Evolutionary conservation across 257 asterid genomes (phyloP).

Genomic region (Ballota nigra): DNA sequence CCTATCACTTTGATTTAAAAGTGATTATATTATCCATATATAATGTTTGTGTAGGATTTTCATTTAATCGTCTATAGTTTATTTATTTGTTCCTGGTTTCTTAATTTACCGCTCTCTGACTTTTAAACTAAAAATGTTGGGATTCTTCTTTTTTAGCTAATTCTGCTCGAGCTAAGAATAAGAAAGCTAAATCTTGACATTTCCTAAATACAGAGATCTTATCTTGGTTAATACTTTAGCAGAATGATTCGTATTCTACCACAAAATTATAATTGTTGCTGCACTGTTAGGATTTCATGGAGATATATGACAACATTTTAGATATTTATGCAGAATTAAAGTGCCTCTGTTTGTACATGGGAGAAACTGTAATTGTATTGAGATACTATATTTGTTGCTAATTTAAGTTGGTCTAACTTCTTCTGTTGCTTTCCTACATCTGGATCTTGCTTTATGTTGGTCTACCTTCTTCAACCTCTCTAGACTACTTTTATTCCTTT

Average conservation of each 20-base stretch:
- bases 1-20: background rate
- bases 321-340: too few species aligned
- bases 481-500: too few species aligned
- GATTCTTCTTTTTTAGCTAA: background rate
- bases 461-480: too few species aligned
- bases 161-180: background rate
- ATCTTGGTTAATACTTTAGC: conserved; percentile 48
- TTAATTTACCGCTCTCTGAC: background rate
- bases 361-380: too few species aligned
- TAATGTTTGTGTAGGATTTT: background rate
- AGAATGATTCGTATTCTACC: conserved; percentile 91
- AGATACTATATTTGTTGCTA: too few species aligned
- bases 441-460: too few species aligned
- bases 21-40: background rate
- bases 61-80: background rate
- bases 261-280: too few species aligned
- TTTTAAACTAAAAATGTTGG: background rate
- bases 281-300: too few species aligned
- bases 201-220: conserved; percentile 19
- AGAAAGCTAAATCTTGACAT: conserved; percentile 5
- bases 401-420: too few species aligned
- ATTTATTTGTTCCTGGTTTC: background rate
- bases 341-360: too few species aligned
- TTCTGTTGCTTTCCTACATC: too few species aligned
- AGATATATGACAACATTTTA: too few species aligned